phyloP scores from a whole-genome alignment of 1,139 yeast genomes.

The Zhuliangozyma blackwelliae region DNA sequence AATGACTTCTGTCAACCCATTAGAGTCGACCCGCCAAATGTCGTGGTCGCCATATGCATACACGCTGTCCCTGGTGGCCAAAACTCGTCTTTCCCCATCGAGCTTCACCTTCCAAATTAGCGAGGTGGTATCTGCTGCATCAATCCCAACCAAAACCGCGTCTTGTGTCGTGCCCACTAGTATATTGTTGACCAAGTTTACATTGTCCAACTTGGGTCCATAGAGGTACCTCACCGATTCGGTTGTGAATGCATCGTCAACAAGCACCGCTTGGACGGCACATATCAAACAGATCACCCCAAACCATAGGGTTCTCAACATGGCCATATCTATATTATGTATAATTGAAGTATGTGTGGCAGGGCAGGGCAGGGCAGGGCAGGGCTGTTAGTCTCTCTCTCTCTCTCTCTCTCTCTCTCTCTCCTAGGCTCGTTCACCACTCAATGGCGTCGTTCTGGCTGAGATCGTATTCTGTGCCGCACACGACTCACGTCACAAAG shows the following conservation, averaged over 20 bases:
- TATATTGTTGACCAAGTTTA: constrained; percentile 5
- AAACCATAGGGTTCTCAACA: too few relatives aligned
- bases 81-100: constrained; percentile 1
- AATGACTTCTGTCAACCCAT: constrained; percentile 5
- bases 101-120: constrained; percentile 15
- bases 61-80: constrained; percentile 2
- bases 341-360: too few relatives aligned
- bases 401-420: too few relatives aligned
- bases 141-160: constrained; percentile 23
- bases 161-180: constrained; percentile 23
- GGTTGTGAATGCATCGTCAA: constrained; percentile 34
- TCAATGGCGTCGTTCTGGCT: too few relatives aligned
- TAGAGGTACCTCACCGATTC: constrained; percentile 27
- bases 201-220: constrained; percentile 13
- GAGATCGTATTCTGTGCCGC: too few relatives aligned
- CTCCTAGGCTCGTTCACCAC: too few relatives aligned
- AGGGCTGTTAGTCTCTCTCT: too few relatives aligned
- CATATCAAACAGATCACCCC: too few relatives aligned
- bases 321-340: too few relatives aligned
- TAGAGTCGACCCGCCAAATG: constrained; percentile 6
- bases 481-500: too few relatives aligned
- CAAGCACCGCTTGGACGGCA: constrained; percentile 14
- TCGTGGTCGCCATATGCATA: constrained; percentile 1
- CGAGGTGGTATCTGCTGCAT: constrained; percentile 7
- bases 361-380: too few relatives aligned